These are phyloP conservation scores for Vicia sativa DNA, from an alignment of 306 rosid genomes.

Conservation along the genomic window DNA sequence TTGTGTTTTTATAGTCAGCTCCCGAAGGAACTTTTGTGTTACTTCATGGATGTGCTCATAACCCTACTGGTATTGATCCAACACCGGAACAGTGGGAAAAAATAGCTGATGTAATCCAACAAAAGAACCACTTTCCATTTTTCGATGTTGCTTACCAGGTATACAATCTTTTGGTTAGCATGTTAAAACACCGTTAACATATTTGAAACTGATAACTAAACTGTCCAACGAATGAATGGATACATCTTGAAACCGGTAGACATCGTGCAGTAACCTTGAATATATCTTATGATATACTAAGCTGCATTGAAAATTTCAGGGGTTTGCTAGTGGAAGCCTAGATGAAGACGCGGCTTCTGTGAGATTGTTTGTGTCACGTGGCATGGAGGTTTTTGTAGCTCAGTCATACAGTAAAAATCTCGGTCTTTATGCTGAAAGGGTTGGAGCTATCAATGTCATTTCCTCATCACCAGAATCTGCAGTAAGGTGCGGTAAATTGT, in stretches of 20 bases:
- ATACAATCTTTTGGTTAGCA: conserved; percentile 24
- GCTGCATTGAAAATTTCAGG: conserved; percentile 53
- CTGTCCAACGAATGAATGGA: conserved; percentile 1
- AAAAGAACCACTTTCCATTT: conserved; percentile 85
- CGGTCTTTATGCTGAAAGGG: conserved; percentile 98
- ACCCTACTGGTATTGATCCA: conserved; percentile 98
- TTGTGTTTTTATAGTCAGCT: conserved; percentile 61
- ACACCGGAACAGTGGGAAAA: conserved; percentile 91
- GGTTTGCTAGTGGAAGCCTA: conserved; percentile 99
- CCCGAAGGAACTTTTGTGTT: conserved; percentile 92
- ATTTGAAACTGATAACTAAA: conserved; percentile 30
- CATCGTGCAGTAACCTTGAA: background rate
- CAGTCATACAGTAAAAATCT: conserved; percentile 98
- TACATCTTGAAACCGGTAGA: background rate
- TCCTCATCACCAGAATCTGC: conserved; percentile 88
- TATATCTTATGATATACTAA: conserved; percentile 20
- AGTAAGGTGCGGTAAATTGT: conserved; percentile 57
- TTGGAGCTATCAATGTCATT: conserved; percentile 91
- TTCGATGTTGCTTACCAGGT: conserved; percentile 99
- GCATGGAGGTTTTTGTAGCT: conserved; percentile 89
- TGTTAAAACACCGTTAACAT: background rate
- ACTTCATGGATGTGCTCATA: conserved; percentile 99
- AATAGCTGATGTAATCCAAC: conserved; percentile 86
- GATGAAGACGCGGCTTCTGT: conserved; percentile 89
- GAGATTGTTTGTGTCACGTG: conserved; percentile 86